These are phyloP conservation scores for Boechera retrofracta DNA, from an alignment of 345 rosid species.

Conservation along the genomic window DNA sequence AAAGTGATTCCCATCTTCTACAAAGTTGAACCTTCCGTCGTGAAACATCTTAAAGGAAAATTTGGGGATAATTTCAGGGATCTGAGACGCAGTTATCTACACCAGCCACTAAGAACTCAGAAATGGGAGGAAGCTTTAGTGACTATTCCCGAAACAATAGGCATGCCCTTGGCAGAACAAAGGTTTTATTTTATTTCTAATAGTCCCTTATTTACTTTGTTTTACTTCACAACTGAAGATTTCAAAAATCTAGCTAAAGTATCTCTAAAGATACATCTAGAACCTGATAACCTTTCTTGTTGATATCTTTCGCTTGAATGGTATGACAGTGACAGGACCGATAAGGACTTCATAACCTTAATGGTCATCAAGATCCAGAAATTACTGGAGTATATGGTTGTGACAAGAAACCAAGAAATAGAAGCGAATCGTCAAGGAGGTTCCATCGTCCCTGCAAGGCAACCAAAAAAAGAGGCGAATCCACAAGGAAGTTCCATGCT, in stretches of 20 bases:
- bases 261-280: too few relatives aligned
- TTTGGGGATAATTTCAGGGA: conserved; percentile 28
- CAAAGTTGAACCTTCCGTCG: conserved; percentile 2
- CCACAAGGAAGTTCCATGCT: conserved; percentile 42
- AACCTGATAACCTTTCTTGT: not conserved
- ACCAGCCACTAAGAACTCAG: not conserved
- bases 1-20: conserved; percentile 30
- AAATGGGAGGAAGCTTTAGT: conserved; percentile 33
- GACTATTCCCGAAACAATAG: not conserved
- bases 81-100: not conserved
- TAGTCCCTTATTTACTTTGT: not conserved
- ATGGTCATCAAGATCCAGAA: conserved; percentile 2
- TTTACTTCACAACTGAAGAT: too few relatives aligned
- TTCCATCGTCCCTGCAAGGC: conserved; percentile 48
- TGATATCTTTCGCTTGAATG: not conserved
- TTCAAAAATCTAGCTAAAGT: too few relatives aligned
- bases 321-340: conserved; percentile 7
- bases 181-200: not conserved
- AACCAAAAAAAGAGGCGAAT: not conserved
- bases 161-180: not conserved
- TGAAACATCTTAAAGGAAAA: not conserved
- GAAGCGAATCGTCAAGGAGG: not conserved
- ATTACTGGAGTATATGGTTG: not conserved
- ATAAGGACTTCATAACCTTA: conserved; percentile 1
- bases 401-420: conserved; percentile 19